Evolutionary conservation across 148 eudicot species (phyloP).

Genomic region (Chenopodium berlandieri): DNA sequence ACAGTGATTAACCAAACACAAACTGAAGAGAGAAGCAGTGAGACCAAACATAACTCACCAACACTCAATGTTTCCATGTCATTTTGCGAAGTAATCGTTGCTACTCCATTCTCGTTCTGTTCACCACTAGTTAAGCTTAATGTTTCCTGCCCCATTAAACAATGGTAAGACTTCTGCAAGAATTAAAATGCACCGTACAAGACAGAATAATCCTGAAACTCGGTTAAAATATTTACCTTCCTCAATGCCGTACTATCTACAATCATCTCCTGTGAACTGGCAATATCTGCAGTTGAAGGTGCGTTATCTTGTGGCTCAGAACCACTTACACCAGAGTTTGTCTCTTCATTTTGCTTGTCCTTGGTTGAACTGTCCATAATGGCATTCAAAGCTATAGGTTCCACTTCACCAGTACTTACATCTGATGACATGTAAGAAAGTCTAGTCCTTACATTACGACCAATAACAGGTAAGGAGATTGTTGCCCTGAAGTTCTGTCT

Average conservation of each 20-base stretch:
- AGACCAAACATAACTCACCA: slow-evolving; percentile 16
- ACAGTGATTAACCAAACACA: neutral
- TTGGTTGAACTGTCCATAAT: slow-evolving; percentile 25
- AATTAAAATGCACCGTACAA: slow-evolving; percentile 1
- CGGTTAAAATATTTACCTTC: slow-evolving; percentile 27
- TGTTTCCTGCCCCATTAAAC: slow-evolving; percentile 23
- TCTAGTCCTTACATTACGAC: slow-evolving; percentile 76
- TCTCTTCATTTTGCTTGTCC: slow-evolving; percentile 25
- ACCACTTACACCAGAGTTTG: slow-evolving; percentile 21
- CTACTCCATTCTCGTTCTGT: slow-evolving; percentile 5
- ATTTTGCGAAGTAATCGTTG: slow-evolving; percentile 1
- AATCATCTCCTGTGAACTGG: slow-evolving; percentile 25
- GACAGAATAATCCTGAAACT: slow-evolving; percentile 5
- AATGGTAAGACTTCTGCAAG: neutral
- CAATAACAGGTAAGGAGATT: slow-evolving; percentile 83
- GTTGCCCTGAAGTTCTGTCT: slow-evolving; percentile 75
- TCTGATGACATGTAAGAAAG: slow-evolving; percentile 41
- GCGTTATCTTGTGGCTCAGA: slow-evolving; percentile 26
- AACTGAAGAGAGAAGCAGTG: neutral
- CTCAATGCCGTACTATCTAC: slow-evolving; percentile 19
- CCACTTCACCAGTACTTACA: slow-evolving; percentile 26
- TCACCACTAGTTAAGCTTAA: slow-evolving; percentile 15
- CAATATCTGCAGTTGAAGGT: slow-evolving; percentile 18
- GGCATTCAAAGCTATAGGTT: slow-evolving; percentile 21
- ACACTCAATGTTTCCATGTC: slow-evolving; percentile 8